A percentile compares a stretch with the other conserved stretches of the same genome.
phyloP scores from a whole-genome alignment of 2,329 filamentous ascomycete genomes.

The Neocucurbitaria cava region DNA sequence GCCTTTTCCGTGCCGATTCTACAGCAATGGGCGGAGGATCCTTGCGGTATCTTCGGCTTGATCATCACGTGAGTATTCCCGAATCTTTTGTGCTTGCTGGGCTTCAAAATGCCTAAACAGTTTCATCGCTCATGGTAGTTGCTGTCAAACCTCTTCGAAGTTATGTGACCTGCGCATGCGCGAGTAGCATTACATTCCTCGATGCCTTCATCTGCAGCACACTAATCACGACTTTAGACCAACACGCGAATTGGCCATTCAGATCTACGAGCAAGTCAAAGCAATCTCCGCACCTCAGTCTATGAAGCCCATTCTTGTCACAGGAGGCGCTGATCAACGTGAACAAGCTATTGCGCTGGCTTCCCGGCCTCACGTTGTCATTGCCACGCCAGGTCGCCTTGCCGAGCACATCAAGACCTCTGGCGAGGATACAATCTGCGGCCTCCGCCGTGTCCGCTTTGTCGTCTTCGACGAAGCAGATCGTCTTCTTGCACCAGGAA shows the following conservation, averaged over 20 bases:
- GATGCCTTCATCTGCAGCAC: neutral
- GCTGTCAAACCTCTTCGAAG: neutral
- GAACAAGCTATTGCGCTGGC: constrained; percentile 84
- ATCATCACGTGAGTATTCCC: constrained; percentile 79
- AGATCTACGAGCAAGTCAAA: constrained; percentile 96
- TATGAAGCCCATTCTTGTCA: constrained; percentile 87
- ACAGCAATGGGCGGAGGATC: constrained; percentile 92
- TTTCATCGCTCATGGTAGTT: neutral
- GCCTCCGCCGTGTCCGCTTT: constrained; percentile 78
- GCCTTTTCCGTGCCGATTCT: constrained; percentile 94
- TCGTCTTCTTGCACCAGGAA: constrained; percentile 76
- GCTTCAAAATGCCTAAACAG: neutral
- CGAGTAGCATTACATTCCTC: neutral
- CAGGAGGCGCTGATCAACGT: constrained; percentile 91
- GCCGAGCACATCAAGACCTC: constrained; percentile 94
- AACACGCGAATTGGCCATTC: constrained; percentile 82
- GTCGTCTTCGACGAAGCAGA: constrained; percentile 97
- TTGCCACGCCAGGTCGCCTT: constrained; percentile 87
- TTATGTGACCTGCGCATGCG: neutral
- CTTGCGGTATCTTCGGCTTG: constrained; percentile 86
- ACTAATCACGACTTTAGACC: constrained; percentile 22
- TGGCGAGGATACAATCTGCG: constrained; percentile 86
- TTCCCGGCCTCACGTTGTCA: constrained; percentile 85
- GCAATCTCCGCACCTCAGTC: constrained; percentile 88
- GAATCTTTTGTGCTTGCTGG: neutral